These are phyloP conservation scores for Cicer cuneatum DNA, from an alignment of 306 rosid species.

Conservation along the genomic window DNA sequence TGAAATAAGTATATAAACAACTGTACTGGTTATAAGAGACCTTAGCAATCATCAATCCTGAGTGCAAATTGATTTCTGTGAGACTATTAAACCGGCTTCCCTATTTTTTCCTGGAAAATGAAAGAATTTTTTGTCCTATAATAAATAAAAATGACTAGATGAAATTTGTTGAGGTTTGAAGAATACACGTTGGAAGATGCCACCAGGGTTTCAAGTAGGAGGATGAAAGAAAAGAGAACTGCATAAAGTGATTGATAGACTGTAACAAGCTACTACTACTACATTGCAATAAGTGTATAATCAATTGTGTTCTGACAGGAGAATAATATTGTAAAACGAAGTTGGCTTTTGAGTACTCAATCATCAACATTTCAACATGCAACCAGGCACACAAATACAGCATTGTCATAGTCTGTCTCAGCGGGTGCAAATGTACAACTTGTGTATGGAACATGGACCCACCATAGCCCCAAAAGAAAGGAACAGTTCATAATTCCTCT, in stretches of 20 bases:
- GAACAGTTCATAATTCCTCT: slow-evolving; percentile 22
- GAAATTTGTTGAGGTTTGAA: not conserved
- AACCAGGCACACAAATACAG: too few species aligned
- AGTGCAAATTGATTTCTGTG: not conserved
- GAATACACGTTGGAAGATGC: not conserved
- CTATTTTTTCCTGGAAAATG: not conserved
- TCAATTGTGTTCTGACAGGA: slow-evolving; percentile 36
- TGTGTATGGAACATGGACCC: slow-evolving; percentile 49
- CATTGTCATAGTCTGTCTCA: slow-evolving; percentile 24
- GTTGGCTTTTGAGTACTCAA: slow-evolving; percentile 42
- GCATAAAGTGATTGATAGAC: slow-evolving; percentile 27
- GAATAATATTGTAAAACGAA: slow-evolving; percentile 9
- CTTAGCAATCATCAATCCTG: slow-evolving; percentile 10
- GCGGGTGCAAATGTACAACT: slow-evolving; percentile 28
- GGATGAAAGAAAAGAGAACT: slow-evolving; percentile 27
- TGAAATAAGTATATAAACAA: slow-evolving; percentile 1
- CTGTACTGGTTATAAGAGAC: slow-evolving; percentile 11
- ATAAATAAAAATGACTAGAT: slow-evolving; percentile 4
- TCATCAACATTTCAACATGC: slow-evolving; percentile 31
- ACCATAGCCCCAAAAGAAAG: slow-evolving; percentile 36
- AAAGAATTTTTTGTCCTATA: not conserved
- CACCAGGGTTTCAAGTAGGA: not conserved
- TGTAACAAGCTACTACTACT: slow-evolving; percentile 25
- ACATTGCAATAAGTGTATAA: slow-evolving; percentile 33
- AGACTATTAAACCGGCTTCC: not conserved